Conservation (phyloP, 2,329 filamentous ascomycete genomes). For the Colletotrichum camelliae region DNA sequence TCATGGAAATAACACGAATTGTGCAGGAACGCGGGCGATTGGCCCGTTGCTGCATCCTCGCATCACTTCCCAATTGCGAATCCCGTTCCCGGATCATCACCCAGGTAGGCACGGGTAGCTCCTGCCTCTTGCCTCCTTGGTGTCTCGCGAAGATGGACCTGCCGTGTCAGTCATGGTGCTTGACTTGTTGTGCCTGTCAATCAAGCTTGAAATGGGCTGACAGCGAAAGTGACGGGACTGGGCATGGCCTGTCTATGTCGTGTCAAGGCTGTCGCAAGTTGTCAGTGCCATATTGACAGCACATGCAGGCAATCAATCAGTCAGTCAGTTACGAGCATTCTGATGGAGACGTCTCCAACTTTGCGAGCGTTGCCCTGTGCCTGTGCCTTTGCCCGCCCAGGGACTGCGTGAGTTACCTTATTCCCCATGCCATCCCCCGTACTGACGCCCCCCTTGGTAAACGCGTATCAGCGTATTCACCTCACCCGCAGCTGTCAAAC, state of each 20-base stretch:
- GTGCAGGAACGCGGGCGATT: neutral
- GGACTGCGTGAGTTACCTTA: neutral
- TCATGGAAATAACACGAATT: neutral
- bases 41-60: neutral
- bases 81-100: neutral
- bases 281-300: neutral
- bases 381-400: neutral
- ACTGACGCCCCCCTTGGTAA: neutral
- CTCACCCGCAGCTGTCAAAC: neutral
- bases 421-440: neutral
- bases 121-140: neutral
- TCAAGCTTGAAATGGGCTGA: neutral
- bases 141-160: neutral
- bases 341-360: neutral
- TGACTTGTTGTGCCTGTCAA: neutral
- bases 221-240: neutral
- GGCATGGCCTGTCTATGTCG: neutral
- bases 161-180: neutral
- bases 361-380: neutral
- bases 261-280: neutral
- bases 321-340: neutral
- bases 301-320: neutral
- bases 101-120: neutral
- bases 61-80: neutral
- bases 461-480: slow-evolving; percentile 6